Conservation (phyloP, 805 yeast species). For the Candida pini region DNA sequence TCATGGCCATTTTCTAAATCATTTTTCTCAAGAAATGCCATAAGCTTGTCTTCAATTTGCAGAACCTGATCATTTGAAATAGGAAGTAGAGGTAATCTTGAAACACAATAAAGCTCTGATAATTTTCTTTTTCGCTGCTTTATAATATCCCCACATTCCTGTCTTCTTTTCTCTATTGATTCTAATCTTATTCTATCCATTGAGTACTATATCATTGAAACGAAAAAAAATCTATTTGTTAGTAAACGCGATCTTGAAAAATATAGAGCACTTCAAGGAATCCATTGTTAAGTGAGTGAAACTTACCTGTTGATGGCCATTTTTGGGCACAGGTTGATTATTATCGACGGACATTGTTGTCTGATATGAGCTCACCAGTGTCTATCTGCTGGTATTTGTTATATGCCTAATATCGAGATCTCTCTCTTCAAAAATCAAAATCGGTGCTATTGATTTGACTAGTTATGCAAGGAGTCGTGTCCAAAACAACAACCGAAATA, state of each 20-base stretch:
- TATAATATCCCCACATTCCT: slow-evolving; percentile 38
- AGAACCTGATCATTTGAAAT: slow-evolving; percentile 33
- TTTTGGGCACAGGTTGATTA: neutral
- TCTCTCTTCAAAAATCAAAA: too few relatives aligned
- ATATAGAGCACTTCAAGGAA: neutral
- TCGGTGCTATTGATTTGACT: too few relatives aligned
- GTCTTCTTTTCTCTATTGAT: slow-evolving; percentile 39
- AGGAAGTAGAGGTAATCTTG: slow-evolving; percentile 45
- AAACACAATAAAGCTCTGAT: slow-evolving; percentile 55
- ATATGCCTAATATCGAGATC: too few relatives aligned
- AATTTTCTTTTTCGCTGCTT: slow-evolving; percentile 50
- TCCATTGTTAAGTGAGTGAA: too few relatives aligned
- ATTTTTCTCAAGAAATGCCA: slow-evolving; percentile 44
- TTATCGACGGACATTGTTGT: too few relatives aligned
- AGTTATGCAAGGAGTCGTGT: too few relatives aligned
- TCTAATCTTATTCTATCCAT: slow-evolving; percentile 41
- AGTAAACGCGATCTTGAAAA: slow-evolving; percentile 1
- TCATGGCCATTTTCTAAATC: slow-evolving; percentile 43
- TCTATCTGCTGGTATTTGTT: too few relatives aligned
- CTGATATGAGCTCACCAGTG: too few relatives aligned
- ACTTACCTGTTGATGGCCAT: slow-evolving; percentile 2
- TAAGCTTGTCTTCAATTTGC: slow-evolving; percentile 34
- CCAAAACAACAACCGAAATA: too few relatives aligned
- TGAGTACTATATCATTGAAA: slow-evolving; percentile 11
- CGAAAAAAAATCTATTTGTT: neutral